Evolutionary conservation across 2,329 filamentous ascomycete species (phyloP), one percentile per base, ranked within the genome.

Genomic region (Curvularia hawaiiensis): DNA sequence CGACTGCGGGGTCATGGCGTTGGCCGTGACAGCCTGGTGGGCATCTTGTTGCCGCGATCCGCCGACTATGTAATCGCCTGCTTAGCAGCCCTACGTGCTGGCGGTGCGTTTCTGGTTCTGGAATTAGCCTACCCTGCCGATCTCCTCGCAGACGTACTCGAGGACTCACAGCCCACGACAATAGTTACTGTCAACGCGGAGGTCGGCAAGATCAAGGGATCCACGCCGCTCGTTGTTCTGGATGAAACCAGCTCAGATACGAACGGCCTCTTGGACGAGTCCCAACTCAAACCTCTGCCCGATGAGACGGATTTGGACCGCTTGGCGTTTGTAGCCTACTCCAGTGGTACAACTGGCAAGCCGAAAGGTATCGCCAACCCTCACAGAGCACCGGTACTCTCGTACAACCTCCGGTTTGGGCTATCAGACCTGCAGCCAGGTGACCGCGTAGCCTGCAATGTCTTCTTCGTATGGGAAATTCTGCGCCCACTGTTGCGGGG

Each of bases 381-480:
- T 2, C 90, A 93, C 73, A 82, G 85, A 67, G 90, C 90, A 16
- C 82, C 90, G 0, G 87, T 93, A 1, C 82, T 85, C 28, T 93
- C 90, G 7, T 93, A 93, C 71, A 81, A 91, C 65, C 75, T 91
- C 61, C 81, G 90, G 73, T 93, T 93, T 68, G 80, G 78, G 10
- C 75, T 93, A 48, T 89, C 86, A 63, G 88, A 93, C 71, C 79
- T 91, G 3, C 77, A 83, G 18, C 88, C 87, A 0, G 90, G 90
- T 16, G 90, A 92, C 65, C 85, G 90, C 7, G 90, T 93, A 11
- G 90, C 90, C n/a, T 93, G 90, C 78, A 94, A 93, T 79, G 90
- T 93, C 58, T 94, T 93, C 75, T 94, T 94, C 71, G 83, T 93
- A 46, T 94, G 90, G 90, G 90, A 94, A 73, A 92, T 93, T 55